Evolutionary conservation across 1,139 yeast species (phyloP).

Genomic region (Pichia terricola): DNA sequence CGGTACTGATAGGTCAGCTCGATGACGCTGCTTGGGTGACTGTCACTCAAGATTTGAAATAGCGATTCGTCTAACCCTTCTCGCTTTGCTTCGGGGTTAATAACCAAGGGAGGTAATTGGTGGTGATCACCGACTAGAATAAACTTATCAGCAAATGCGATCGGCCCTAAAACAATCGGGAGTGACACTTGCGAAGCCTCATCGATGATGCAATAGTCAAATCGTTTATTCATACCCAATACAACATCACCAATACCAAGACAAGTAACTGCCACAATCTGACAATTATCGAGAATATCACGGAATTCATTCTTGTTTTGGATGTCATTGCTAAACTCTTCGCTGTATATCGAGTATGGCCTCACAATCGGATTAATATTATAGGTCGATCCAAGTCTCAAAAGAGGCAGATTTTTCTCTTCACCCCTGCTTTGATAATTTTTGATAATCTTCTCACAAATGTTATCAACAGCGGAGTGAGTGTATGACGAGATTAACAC

Average conservation of each 20-base stretch:
- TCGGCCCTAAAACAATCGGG: conserved; percentile 86
- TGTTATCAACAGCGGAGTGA: conserved; percentile 93
- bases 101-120: conserved; percentile 82
- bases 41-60: conserved; percentile 62
- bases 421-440: conserved; percentile 27
- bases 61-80: conserved; percentile 72
- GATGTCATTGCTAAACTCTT: conserved; percentile 29
- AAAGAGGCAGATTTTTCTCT: conserved; percentile 34
- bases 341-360: conserved; percentile 39
- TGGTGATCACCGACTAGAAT: conserved; percentile 90
- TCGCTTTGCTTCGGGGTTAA: conserved; percentile 43
- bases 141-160: conserved; percentile 67
- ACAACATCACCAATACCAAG: conserved; percentile 63
- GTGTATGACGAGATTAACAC: conserved; percentile 82
- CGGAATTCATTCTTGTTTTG: conserved; percentile 37
- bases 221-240: conserved; percentile 44
- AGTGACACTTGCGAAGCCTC: conserved; percentile 94
- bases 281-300: conserved; percentile 42
- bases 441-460: conserved; percentile 58
- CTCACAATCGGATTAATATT: conserved; percentile 57
- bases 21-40: conserved; percentile 61
- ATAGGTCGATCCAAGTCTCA: conserved; percentile 48
- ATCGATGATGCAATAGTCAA: conserved; percentile 91
- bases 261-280: conserved; percentile 84
- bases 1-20: conserved; percentile 80